These are phyloP conservation scores for Chaetomium tenue DNA, from an alignment of 495 filamentous ascomycete species.

Conservation along the genomic window DNA sequence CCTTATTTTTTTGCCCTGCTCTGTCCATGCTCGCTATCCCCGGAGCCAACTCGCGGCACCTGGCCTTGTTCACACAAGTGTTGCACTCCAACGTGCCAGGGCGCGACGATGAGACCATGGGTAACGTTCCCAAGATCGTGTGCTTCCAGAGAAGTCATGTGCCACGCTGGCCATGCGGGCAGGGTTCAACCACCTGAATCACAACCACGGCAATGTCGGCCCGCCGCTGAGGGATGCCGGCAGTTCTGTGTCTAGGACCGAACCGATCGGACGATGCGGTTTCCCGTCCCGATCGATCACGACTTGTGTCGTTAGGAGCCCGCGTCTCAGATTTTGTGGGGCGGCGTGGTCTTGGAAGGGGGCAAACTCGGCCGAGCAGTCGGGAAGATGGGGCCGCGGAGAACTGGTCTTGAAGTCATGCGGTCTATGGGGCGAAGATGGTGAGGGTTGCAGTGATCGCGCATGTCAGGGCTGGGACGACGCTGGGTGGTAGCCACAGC, in stretches of 20 bases:
- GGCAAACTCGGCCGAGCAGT: neutral
- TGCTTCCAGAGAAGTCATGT: neutral
- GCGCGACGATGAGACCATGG: neutral
- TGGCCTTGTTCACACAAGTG: no score
- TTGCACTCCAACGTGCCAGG: neutral
- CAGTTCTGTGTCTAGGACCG: neutral
- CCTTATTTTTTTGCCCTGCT: no score
- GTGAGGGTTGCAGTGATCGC: neutral
- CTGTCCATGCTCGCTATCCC: no score
- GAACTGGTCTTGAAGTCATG: neutral
- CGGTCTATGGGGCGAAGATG: neutral
- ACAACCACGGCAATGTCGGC: neutral
- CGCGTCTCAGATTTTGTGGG: neutral
- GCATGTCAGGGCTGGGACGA: neutral
- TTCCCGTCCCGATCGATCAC: conserved; percentile 1
- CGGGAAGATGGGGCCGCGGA: neutral
- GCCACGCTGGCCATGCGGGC: conserved; percentile 7
- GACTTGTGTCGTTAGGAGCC: neutral
- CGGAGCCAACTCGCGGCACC: no score
- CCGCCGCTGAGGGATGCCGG: neutral
- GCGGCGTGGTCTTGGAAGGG: neutral
- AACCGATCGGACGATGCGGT: conserved; percentile 16
- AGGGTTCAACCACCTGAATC: neutral
- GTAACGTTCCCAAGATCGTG: neutral
- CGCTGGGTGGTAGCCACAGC: neutral